phyloP scores from a whole-genome alignment of 371 early-diverging fungal genomes.

The Thermomucor indicae-seudaticae region DNA sequence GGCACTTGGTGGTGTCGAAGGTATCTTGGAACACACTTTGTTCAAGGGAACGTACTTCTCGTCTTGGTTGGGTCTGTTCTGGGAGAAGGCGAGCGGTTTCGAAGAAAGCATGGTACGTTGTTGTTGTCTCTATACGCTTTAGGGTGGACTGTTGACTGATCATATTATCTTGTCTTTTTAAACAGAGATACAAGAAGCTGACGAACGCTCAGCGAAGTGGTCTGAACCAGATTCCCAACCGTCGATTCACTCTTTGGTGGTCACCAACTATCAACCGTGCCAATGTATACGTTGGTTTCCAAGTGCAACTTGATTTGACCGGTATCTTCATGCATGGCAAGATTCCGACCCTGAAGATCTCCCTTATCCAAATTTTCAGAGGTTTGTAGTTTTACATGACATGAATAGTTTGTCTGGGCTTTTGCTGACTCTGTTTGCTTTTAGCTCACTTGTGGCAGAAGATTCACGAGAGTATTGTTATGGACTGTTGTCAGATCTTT shows the following conservation, averaged over 20 bases:
- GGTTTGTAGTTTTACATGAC: slow-evolving; percentile 1
- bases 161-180: not conserved
- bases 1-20: slow-evolving; percentile 97
- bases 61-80: slow-evolving; percentile 98
- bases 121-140: too few species aligned
- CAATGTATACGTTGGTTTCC: slow-evolving; percentile 99
- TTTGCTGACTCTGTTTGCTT: not conserved
- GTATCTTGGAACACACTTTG: slow-evolving; percentile 97
- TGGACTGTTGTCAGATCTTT: slow-evolving; percentile 94
- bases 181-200: slow-evolving; percentile 81
- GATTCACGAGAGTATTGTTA: slow-evolving; percentile 95
- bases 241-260: slow-evolving; percentile 99
- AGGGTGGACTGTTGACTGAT: too few species aligned
- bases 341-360: slow-evolving; percentile 98
- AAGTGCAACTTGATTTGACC: slow-evolving; percentile 98
- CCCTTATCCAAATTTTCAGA: slow-evolving; percentile 98
- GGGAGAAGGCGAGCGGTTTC: slow-evolving; percentile 76
- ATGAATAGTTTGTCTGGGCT: not conserved
- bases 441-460: slow-evolving; percentile 98
- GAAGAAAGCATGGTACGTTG: slow-evolving; percentile 17
- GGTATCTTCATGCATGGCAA: slow-evolving; percentile 99
- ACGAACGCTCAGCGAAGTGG: slow-evolving; percentile 99
- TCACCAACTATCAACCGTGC: slow-evolving; percentile 96
- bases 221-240: slow-evolving; percentile 99
- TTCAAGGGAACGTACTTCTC: slow-evolving; percentile 98